A percentile compares a stretch with the other conserved stretches of the same genome.
Conservation (phyloP, 192 early-diverging fungal genomes). For the Chytriomyces sp. region DNA sequence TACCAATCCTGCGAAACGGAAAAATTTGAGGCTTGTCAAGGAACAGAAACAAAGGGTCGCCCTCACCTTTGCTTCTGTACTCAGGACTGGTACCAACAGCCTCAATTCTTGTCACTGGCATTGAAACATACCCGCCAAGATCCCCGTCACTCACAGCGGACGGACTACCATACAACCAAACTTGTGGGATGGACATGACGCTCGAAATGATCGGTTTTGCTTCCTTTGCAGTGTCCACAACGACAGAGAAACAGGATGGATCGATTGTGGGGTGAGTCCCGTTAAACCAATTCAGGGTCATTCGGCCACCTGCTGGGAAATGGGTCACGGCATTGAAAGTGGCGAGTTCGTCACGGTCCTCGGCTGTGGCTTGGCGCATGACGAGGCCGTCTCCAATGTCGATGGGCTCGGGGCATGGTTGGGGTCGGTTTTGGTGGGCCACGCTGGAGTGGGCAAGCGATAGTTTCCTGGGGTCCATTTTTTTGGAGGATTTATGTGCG, state of each 20-base stretch:
- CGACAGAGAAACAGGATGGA: slow-evolving; percentile 24
- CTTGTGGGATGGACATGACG: slow-evolving; percentile 28
- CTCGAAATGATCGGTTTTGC: slow-evolving; percentile 21
- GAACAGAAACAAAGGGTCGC: neutral
- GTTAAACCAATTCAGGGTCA: neutral
- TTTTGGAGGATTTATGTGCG: neutral
- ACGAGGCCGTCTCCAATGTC: slow-evolving; percentile 25
- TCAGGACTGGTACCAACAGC: slow-evolving; percentile 33
- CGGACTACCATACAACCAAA: slow-evolving; percentile 17
- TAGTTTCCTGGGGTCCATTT: neutral
- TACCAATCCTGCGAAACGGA: neutral
- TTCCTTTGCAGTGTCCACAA: slow-evolving; percentile 30
- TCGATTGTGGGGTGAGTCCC: slow-evolving; percentile 23
- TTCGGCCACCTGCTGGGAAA: slow-evolving; percentile 11
- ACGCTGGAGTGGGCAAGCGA: neutral
- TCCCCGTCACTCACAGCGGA: neutral
- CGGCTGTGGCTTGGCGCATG: slow-evolving; percentile 2
- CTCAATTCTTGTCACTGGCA: slow-evolving; percentile 27
- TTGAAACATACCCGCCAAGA: slow-evolving; percentile 2
- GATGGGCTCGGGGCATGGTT: slow-evolving; percentile 26
- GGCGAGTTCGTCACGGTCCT: slow-evolving; percentile 23
- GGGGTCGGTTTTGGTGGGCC: slow-evolving; percentile 23
- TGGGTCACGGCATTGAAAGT: slow-evolving; percentile 33
- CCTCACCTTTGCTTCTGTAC: slow-evolving; percentile 1
- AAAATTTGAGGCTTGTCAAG: neutral